These are phyloP conservation scores for Cercospora canescens DNA, from an alignment of 2,329 filamentous ascomycete genomes.

Conservation along the genomic window DNA sequence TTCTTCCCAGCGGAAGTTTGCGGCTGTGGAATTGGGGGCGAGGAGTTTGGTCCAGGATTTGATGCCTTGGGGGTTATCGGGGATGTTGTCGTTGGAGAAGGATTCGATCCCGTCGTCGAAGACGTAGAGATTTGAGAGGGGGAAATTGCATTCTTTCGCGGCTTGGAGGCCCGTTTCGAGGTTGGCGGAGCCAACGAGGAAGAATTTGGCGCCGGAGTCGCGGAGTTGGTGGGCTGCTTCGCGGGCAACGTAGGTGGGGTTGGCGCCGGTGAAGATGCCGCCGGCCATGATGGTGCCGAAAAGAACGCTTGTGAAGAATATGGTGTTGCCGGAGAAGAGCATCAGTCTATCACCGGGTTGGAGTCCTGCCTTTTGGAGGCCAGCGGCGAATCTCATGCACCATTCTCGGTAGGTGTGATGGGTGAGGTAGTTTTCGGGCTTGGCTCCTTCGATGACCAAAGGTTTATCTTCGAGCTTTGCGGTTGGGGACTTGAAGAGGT, in stretches of 20 bases:
- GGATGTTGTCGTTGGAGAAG: constrained; percentile 65
- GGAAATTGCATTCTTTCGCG: constrained; percentile 51
- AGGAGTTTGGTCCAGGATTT: constrained; percentile 38
- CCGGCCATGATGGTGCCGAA: constrained; percentile 71
- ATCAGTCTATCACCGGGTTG: constrained; percentile 69
- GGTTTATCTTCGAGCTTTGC: constrained; percentile 40
- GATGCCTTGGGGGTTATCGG: constrained; percentile 51
- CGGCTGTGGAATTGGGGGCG: constrained; percentile 43
- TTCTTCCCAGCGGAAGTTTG: constrained; percentile 39
- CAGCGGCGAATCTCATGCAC: constrained; percentile 70
- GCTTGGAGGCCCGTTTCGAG: constrained; percentile 50
- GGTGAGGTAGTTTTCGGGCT: constrained; percentile 68
- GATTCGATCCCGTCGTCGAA: constrained; percentile 47
- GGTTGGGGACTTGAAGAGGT: constrained; percentile 53
- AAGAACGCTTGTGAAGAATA: constrained; percentile 71
- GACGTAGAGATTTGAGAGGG: constrained; percentile 50
- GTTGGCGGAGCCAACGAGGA: constrained; percentile 44
- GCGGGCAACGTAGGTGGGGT: constrained; percentile 36
- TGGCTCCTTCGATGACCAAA: constrained; percentile 63
- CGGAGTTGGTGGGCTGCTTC: constrained; percentile 37
- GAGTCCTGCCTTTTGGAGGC: constrained; percentile 61
- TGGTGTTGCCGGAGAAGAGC: constrained; percentile 70
- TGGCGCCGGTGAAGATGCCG: constrained; percentile 38
- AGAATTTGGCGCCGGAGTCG: constrained; percentile 31
- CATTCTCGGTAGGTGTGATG: constrained; percentile 65